phyloP scores from a whole-genome alignment of 1,284 basidiomycete species.

The Melampsora occidentalis region DNA sequence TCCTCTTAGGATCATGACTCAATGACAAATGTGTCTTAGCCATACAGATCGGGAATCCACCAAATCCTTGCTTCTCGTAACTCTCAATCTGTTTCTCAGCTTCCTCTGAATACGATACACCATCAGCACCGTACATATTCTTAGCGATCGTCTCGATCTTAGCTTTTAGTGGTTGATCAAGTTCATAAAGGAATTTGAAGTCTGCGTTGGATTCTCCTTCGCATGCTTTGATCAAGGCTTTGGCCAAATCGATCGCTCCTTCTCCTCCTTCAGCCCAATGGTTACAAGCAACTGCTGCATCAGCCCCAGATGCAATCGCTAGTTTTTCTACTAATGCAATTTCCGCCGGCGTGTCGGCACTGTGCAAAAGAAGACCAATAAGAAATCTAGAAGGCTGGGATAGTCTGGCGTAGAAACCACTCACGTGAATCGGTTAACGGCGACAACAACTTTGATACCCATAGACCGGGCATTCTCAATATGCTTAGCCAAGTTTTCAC shows the following conservation, averaged over 20 bases:
- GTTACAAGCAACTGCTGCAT: constrained; percentile 90
- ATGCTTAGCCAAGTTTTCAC: constrained; percentile 88
- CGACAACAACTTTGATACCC: constrained; percentile 93
- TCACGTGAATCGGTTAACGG: constrained; percentile 89
- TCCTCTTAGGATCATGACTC: constrained; percentile 86
- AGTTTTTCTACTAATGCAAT: constrained; percentile 77
- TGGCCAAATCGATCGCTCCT: constrained; percentile 79
- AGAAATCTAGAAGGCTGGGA: constrained; percentile 2
- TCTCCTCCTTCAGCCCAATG: constrained; percentile 94
- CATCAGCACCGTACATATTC: constrained; percentile 86
- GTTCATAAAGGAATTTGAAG: constrained; percentile 79
- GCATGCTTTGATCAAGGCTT: constrained; percentile 79
- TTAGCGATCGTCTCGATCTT: constrained; percentile 83
- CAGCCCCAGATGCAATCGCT: constrained; percentile 80
- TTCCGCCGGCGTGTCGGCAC: constrained; percentile 86
- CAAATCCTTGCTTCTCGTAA: constrained; percentile 86
- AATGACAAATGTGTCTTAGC: constrained; percentile 98
- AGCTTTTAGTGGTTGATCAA: constrained; percentile 74
- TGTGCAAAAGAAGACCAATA: constrained; percentile 52
- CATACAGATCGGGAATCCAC: constrained; percentile 76
- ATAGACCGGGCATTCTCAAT: constrained; percentile 95
- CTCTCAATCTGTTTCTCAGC: constrained; percentile 83
- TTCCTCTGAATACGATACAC: constrained; percentile 67
- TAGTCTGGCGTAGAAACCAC: constrained; percentile 52
- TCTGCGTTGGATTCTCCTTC: constrained; percentile 66